Base-by-base conservation (phyloP, 495 filamentous ascomycete species). In the Tuber melanosporum region DNA sequence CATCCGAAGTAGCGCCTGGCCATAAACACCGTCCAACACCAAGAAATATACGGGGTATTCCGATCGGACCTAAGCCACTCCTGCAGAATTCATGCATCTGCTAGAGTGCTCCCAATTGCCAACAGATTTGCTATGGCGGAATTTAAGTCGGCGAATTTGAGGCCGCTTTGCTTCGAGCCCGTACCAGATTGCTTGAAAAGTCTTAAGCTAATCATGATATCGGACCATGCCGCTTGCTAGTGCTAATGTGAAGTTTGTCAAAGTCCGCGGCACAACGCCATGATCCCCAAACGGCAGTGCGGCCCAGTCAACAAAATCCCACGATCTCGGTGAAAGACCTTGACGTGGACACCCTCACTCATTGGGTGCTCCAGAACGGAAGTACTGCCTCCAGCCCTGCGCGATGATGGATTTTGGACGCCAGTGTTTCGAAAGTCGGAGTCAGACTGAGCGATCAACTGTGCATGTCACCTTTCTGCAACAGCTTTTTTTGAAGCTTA, bases 331-430 rank as follows among this genome's bases (percentile, higher is more conserved):
- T 52, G 70, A 72, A 70, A 72, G 75, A 71, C 71, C 73, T 79
- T 79, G 78, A 79, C 77, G 73, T 80, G 78, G 78, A 75, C 78
- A 76, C 41, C 71, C 66, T 22, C 22, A 43, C 36, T 73, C 47
- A 75, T 49, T 71, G 44, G 32, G 52, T 32, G 10, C 78, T 71
- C 78, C 32, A n/a, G 78, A 73, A 7, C 39, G 71, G 76, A 80
- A 80, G 77, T 80, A 20, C 57, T 76, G 70, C 77, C 62, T 73
- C 42, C 32, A 71, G 43, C n/a, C n/a, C 73, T 76, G 45, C 71
- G 72, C 70, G 47, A 74, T 73, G 47, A 72, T 70, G 72, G 32
- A 57, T 76, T 76, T 75, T 17, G 20, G 75, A 71, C 36, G n/a
- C 41, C 17, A 46, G 47, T 8, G n/a, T 43, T 75, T 76, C 70